These are phyloP conservation scores for Dimargaris xerosporica DNA, from an alignment of 192 early-diverging fungal genomes.

Conservation along the genomic window DNA sequence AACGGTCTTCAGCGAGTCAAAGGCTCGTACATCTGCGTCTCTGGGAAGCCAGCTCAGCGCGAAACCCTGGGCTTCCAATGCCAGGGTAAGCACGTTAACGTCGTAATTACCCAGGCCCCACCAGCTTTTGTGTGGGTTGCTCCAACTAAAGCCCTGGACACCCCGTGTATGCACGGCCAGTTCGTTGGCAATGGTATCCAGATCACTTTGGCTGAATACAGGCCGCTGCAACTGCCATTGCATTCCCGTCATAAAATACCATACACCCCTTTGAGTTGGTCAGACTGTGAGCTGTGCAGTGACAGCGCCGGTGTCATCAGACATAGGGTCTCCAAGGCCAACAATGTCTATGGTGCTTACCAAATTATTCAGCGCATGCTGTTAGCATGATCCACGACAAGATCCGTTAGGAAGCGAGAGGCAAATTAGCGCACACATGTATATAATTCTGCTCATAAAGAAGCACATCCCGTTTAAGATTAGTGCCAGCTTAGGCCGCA, in stretches of 20 bases:
- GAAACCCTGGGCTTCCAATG: slow-evolving; percentile 21
- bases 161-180: slow-evolving; percentile 21
- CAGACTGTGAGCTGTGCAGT: neutral
- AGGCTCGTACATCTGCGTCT: neutral
- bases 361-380: slow-evolving; percentile 35
- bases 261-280: neutral
- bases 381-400: neutral
- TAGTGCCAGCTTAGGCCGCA: neutral
- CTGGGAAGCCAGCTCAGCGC: slow-evolving; percentile 23
- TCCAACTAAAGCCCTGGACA: slow-evolving; percentile 19
- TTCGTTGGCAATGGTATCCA: slow-evolving; percentile 26
- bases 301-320: neutral
- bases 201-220: slow-evolving; percentile 22
- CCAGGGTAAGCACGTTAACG: slow-evolving; percentile 27
- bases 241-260: neutral
- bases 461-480: neutral
- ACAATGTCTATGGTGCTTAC: slow-evolving; percentile 9
- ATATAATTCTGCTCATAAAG: neutral
- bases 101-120: slow-evolving; percentile 32
- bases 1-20: slow-evolving; percentile 10
- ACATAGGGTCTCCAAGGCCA: neutral
- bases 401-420: too few species aligned
- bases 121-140: slow-evolving; percentile 27
- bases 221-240: slow-evolving; percentile 23
- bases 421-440: too few species aligned